Conservation (phyloP, 2,329 filamentous ascomycete species). For the Fusarium sp. region DNA sequence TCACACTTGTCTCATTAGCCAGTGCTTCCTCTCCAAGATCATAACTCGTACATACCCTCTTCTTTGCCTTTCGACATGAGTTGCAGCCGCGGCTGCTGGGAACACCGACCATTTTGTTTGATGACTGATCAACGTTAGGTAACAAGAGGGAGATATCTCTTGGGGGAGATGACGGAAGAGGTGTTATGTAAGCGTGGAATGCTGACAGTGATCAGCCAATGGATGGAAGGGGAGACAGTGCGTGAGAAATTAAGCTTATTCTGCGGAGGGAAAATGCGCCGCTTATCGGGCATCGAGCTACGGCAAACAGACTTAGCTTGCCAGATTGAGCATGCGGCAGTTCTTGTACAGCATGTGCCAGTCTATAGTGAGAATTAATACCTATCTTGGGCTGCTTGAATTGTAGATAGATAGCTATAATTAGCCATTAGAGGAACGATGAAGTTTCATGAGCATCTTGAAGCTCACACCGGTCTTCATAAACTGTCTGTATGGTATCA, state of each 20-base stretch:
- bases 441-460: no score
- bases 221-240: neutral
- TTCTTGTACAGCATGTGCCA: neutral
- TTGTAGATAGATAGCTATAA: neutral
- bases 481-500: no score
- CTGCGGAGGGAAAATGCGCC: neutral
- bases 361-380: neutral
- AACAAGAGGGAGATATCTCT: neutral
- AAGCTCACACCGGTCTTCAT: no score
- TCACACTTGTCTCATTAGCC: slow-evolving; percentile 10
- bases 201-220: neutral
- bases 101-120: slow-evolving; percentile 9
- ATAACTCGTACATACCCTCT: neutral
- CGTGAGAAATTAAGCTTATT: neutral
- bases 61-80: slow-evolving; percentile 18
- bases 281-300: neutral
- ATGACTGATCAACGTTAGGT: neutral
- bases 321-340: neutral
- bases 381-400: no score
- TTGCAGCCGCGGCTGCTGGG: slow-evolving; percentile 15
- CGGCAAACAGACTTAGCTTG: neutral
- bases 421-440: rapidly evolving
- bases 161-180: neutral
- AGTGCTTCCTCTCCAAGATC: rapidly evolving
- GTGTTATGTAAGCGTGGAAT: neutral